These are phyloP conservation scores for Picochlorum sp. DNA, from an alignment of 139 green algal genomes.

Conservation along the genomic window DNA sequence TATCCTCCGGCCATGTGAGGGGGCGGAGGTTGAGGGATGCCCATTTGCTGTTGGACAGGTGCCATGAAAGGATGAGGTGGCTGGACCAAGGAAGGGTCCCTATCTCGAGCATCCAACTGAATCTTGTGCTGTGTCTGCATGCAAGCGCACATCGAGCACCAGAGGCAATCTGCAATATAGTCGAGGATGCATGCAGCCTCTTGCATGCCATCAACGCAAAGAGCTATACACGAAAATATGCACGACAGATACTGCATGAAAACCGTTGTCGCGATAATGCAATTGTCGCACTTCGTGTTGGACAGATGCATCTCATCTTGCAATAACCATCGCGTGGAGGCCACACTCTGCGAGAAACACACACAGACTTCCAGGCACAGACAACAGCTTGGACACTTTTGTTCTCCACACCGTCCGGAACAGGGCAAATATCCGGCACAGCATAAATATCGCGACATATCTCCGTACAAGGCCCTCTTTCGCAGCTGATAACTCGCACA, in stretches of 20 bases:
- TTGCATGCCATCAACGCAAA: slow-evolving; percentile 2
- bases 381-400: slow-evolving; percentile 54
- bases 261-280: slow-evolving; percentile 64
- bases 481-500: slow-evolving; percentile 57
- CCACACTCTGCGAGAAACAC: slow-evolving; percentile 34
- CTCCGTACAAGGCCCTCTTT: slow-evolving; percentile 58
- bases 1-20: neutral
- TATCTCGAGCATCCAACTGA: slow-evolving; percentile 71
- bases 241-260: slow-evolving; percentile 77
- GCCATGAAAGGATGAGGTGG: slow-evolving; percentile 31
- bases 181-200: slow-evolving; percentile 9
- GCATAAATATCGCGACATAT: slow-evolving; percentile 65
- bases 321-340: slow-evolving; percentile 64
- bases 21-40: slow-evolving; percentile 2
- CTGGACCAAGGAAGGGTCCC: slow-evolving; percentile 11
- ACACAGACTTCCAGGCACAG: slow-evolving; percentile 53
- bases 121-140: slow-evolving; percentile 87
- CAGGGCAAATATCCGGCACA: slow-evolving; percentile 72
- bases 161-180: slow-evolving; percentile 14
- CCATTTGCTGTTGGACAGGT: slow-evolving; percentile 25
- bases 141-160: slow-evolving; percentile 73
- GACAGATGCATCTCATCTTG: slow-evolving; percentile 68
- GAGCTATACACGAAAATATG: slow-evolving; percentile 40
- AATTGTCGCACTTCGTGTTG: slow-evolving; percentile 78
- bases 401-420: slow-evolving; percentile 48